phyloP scores from a whole-genome alignment of 1,139 yeast species.

The Pichia kudriavzevii region DNA sequence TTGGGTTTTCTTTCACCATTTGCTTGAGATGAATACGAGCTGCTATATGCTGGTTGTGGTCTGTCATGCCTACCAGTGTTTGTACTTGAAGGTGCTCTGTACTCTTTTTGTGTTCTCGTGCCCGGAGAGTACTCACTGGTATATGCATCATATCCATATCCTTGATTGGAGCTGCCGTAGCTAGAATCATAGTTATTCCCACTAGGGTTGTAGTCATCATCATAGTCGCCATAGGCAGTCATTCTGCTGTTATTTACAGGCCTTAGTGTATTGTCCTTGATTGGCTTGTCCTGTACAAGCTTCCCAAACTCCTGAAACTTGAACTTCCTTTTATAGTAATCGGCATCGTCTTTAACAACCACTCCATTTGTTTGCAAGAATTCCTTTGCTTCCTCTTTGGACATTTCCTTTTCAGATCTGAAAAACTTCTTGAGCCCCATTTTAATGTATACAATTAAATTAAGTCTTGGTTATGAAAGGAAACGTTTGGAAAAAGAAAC shows the following conservation, averaged over 20 bases:
- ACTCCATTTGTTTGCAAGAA: conserved; percentile 48
- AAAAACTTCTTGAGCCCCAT: conserved; percentile 43
- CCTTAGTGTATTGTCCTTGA: conserved; percentile 14
- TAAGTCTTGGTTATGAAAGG: too few relatives aligned
- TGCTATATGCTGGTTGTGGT: too few relatives aligned
- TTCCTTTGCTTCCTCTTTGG: conserved; percentile 48
- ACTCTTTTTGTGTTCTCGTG: background rate
- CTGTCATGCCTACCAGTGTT: too few relatives aligned
- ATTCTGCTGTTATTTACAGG: too few relatives aligned
- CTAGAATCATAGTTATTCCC: conserved; percentile 8
- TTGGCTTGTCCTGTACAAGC: conserved; percentile 41
- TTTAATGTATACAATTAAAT: too few relatives aligned
- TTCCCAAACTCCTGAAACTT: conserved; percentile 61
- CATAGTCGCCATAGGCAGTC: too few relatives aligned
- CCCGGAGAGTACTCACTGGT: conserved; percentile 4
- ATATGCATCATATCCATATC: conserved; percentile 14
- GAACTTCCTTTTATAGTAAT: conserved; percentile 35
- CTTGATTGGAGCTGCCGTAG: conserved; percentile 8
- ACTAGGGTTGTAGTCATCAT: too few relatives aligned
- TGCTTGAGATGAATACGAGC: too few relatives aligned
- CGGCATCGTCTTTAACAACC: conserved; percentile 34
- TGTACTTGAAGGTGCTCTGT: background rate
- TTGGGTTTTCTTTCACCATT: too few relatives aligned
- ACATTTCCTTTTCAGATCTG: conserved; percentile 49
- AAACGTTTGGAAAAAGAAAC: too few relatives aligned